Evolutionary conservation across 768 basidiomycete species (phyloP), one percentile per base, ranked within the genome.

Genomic region (Lactarius vividus): DNA sequence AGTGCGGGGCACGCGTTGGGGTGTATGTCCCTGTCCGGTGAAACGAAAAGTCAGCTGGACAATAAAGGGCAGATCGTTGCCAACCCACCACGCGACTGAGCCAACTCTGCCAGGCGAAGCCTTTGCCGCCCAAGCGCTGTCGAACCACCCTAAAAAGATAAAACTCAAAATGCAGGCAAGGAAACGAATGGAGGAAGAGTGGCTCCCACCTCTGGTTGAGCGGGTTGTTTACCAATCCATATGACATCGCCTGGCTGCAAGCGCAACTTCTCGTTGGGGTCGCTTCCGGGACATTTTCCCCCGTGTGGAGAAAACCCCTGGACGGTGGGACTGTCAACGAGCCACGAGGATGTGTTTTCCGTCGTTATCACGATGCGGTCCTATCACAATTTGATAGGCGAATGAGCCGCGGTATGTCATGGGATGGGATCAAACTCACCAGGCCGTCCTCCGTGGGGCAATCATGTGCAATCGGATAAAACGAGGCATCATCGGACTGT

Each of bases 91-190:
- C 82, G 82, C 58, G 77, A 75, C 68, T 88, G 85, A 4, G 92
- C 89, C 49, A 81, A 74, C 66, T 91, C 88, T 29, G 84, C 83
- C 59, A 96, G 78, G 60, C 81, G 83, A 40, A 88, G 79, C 66
- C 91, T 84, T 64, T 87, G 72, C 67, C 84, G 83, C 53, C 95
- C 95, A 57, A 98, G 80, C 8, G 85, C 79, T 2, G 94, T 96
- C 71, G 91, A 93, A 61, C 92, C 92, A 70, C 94, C 94, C 92
- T 96, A 75, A 54, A 65, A 67, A 20, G 49, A 16, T 33, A 49
- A 37, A 35, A 20, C 20, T 59, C 67, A 64, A 71, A 52, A 64
- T 62, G 62, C 4, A 2, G 35, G 18, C 52, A 37, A 13, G 23
- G 39, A 20, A 66, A 62, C 44, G 28, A 58, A 54, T 29, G 26